Percentiles rank a stretch among this genome's conserved stretches.
phyloP scores from a whole-genome alignment of 495 filamentous ascomycete genomes.

The Staphylotrichum tortipilum region DNA sequence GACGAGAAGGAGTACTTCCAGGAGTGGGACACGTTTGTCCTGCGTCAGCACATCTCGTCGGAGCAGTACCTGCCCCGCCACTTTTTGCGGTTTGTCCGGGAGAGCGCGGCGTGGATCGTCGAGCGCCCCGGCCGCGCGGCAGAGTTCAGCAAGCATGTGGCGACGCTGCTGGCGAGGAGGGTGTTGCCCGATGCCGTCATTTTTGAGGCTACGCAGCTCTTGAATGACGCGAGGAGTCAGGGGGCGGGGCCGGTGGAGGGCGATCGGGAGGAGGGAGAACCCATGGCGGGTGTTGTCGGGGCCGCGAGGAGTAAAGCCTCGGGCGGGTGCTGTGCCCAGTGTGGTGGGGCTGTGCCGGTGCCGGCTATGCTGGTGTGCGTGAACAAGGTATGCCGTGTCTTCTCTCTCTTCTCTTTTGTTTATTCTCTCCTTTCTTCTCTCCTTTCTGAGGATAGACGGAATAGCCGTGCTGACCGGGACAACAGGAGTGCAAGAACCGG shows the following conservation, averaged over 20 bases:
- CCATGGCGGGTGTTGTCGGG: slow-evolving; percentile 9
- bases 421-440: too few species aligned
- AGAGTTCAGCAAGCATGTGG: slow-evolving; percentile 40
- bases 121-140: slow-evolving; percentile 27
- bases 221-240: slow-evolving; percentile 26
- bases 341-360: slow-evolving; percentile 32
- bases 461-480: too few species aligned
- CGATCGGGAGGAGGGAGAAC: slow-evolving; percentile 14
- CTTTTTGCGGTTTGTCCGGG: slow-evolving; percentile 35
- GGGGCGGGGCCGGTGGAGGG: neutral
- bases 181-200: slow-evolving; percentile 30
- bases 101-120: slow-evolving; percentile 37
- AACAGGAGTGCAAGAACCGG: slow-evolving; percentile 29
- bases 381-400: slow-evolving; percentile 31
- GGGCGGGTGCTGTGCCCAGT: slow-evolving; percentile 32
- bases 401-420: neutral
- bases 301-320: slow-evolving; percentile 15
- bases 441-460: too few species aligned
- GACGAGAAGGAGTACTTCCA: slow-evolving; percentile 45
- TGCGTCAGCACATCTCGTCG: slow-evolving; percentile 37
- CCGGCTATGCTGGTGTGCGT: slow-evolving; percentile 32
- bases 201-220: slow-evolving; percentile 25
- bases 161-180: slow-evolving; percentile 35
- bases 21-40: slow-evolving; percentile 44
- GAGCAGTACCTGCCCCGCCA: slow-evolving; percentile 37